These are phyloP conservation scores for Hirsutella minnesotensis DNA, from an alignment of 2,329 filamentous ascomycete genomes.

Conservation along the genomic window DNA sequence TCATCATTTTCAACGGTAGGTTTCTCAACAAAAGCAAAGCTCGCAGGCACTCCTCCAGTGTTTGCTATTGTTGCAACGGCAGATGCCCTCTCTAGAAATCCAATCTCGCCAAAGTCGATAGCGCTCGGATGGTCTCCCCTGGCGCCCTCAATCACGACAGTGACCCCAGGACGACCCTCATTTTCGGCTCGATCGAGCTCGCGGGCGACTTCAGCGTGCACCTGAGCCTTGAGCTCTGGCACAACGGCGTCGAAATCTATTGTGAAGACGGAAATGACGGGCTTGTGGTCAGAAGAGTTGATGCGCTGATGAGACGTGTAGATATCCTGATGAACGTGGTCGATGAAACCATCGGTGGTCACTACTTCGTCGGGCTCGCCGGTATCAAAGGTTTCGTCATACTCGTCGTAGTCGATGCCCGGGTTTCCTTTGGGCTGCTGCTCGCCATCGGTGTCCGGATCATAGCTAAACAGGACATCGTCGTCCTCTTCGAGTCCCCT, in stretches of 20 bases:
- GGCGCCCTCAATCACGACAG: conserved; percentile 61
- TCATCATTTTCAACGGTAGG: conserved; percentile 38
- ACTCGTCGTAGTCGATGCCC: conserved; percentile 47
- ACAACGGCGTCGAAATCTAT: conserved; percentile 80
- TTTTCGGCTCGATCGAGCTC: conserved; percentile 88
- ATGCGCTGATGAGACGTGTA: conserved; percentile 87
- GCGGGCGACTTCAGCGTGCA: conserved; percentile 77
- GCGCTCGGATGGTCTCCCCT: conserved; percentile 35
- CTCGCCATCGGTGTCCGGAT: conserved; percentile 63
- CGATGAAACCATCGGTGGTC: conserved; percentile 45
- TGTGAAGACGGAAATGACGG: conserved; percentile 70
- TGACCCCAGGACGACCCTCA: conserved; percentile 71
- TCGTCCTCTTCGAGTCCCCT: conserved; percentile 69
- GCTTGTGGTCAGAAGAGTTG: conserved; percentile 91
- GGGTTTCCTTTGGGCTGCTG: conserved; percentile 19
- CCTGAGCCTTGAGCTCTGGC: conserved; percentile 67
- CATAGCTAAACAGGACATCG: conserved; percentile 83
- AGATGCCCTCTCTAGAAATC: conserved; percentile 53
- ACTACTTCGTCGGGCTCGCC: conserved; percentile 32
- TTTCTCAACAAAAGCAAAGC: conserved; percentile 67
- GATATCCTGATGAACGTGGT: conserved; percentile 44
- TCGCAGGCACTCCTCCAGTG: conserved; percentile 72
- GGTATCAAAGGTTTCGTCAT: conserved; percentile 34
- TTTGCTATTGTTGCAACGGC: conserved; percentile 78
- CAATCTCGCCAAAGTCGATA: conserved; percentile 68